Evolutionary conservation across 73 alveolate genomes (phyloP).

Genomic region (Uronychia binucleata): DNA sequence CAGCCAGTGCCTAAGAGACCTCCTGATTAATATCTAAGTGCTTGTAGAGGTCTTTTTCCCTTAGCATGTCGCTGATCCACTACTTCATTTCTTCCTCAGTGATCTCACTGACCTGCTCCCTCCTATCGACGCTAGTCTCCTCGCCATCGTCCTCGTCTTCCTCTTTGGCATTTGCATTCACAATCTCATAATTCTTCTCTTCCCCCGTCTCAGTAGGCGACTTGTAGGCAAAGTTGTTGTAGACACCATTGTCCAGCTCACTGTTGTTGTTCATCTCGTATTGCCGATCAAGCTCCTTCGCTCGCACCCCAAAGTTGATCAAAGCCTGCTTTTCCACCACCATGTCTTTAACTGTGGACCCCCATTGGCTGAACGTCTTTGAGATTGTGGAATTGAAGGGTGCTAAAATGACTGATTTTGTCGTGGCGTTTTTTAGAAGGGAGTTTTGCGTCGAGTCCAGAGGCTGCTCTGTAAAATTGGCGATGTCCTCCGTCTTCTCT

Average conservation of each 20-base stretch:
- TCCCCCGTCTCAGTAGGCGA: not conserved
- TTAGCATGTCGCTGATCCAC: constrained; percentile 67
- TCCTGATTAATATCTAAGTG: not conserved
- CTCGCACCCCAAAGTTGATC: constrained; percentile 69
- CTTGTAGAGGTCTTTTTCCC: constrained; percentile 66
- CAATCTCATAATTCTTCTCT: not conserved
- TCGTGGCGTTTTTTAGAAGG: constrained; percentile 29
- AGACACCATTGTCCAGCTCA: constrained; percentile 85
- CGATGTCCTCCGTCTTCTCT: constrained; percentile 8
- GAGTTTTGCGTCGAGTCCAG: constrained; percentile 34
- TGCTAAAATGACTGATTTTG: constrained; percentile 76
- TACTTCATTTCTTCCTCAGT: constrained; percentile 24
- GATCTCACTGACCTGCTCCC: constrained; percentile 17
- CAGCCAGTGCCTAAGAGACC: not conserved
- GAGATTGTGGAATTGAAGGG: constrained; percentile 71
- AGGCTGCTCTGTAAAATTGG: constrained; percentile 45
- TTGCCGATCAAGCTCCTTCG: constrained; percentile 76
- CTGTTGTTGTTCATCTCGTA: constrained; percentile 79
- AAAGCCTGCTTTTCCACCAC: constrained; percentile 59
- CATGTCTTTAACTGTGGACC: constrained; percentile 8
- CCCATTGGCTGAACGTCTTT: constrained; percentile 1
- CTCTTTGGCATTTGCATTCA: constrained; percentile 1
- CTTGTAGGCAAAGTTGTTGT: constrained; percentile 50
- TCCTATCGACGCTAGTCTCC: constrained; percentile 11
- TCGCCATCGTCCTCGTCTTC: constrained; percentile 10